These are phyloP conservation scores for Nicotiana undulata DNA, from an alignment of 257 asterid genomes.

Conservation along the genomic window DNA sequence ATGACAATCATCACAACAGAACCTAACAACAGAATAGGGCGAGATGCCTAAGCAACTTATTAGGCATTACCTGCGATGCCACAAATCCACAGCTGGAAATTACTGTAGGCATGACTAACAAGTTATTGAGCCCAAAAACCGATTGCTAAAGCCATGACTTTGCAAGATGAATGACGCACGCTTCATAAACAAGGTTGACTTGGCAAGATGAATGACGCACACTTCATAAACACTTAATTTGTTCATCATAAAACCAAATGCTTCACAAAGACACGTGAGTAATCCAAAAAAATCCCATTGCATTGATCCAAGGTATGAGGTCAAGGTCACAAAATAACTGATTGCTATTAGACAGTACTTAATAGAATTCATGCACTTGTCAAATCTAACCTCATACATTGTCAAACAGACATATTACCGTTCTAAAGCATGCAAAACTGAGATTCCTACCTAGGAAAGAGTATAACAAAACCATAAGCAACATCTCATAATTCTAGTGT, in stretches of 20 bases:
- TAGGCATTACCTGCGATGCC: too few relatives aligned
- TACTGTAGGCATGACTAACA: too few relatives aligned
- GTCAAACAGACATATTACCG: not conserved
- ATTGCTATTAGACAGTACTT: not conserved
- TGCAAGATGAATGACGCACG: not conserved
- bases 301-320: not conserved
- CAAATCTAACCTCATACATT: not conserved
- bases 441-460: not conserved
- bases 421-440: not conserved
- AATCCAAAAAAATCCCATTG: not conserved
- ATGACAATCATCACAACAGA: too few relatives aligned
- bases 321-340: not conserved
- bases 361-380: not conserved
- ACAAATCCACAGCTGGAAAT: too few relatives aligned
- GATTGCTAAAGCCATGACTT: too few relatives aligned
- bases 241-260: not conserved
- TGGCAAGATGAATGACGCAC: not conserved
- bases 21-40: too few relatives aligned
- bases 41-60: too few relatives aligned
- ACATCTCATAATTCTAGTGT: not conserved
- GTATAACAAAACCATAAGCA: conserved; percentile 14
- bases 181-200: not conserved
- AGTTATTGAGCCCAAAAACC: too few relatives aligned
- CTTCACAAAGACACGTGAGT: not conserved
- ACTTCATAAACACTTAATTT: not conserved